phyloP scores from a whole-genome alignment of 2,329 filamentous ascomycete genomes.

The Trichoderma polysporum region DNA sequence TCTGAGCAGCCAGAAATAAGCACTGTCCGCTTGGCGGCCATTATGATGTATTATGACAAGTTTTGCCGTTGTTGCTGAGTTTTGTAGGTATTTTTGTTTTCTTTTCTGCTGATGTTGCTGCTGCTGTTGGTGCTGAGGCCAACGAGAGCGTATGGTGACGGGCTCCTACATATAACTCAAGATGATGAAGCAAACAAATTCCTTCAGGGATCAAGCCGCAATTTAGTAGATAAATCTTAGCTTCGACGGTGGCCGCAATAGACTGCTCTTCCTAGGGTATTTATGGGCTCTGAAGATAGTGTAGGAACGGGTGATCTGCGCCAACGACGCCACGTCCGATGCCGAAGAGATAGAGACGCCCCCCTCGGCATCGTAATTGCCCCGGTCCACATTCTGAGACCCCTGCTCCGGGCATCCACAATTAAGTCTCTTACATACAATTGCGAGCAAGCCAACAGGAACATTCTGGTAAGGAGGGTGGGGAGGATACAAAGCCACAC shows the following conservation, averaged over 20 bases:
- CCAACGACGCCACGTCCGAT: background rate
- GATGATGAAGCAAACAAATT: background rate
- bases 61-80: too few relatives aligned
- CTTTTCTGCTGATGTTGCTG: background rate
- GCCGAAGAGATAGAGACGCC: background rate
- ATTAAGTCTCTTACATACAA: too few relatives aligned
- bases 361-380: slow-evolving; percentile 10
- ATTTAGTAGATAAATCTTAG: background rate
- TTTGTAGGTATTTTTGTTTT: background rate
- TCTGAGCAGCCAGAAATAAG: slow-evolving; percentile 39
- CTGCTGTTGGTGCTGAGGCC: background rate
- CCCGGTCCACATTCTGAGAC: background rate
- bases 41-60: background rate
- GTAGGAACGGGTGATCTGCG: background rate
- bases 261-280: background rate
- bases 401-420: too few relatives aligned
- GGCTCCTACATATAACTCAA: background rate
- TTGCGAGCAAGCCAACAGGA: too few relatives aligned
- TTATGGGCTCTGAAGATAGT: background rate
- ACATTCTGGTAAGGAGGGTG: too few relatives aligned
- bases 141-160: too few relatives aligned
- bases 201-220: background rate
- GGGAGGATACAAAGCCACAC: too few relatives aligned
- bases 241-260: background rate
- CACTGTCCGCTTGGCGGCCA: slow-evolving; percentile 25